Evolutionary conservation across 495 filamentous ascomycete genomes (phyloP).

Genomic region (Hypoxylon cercidicola): DNA sequence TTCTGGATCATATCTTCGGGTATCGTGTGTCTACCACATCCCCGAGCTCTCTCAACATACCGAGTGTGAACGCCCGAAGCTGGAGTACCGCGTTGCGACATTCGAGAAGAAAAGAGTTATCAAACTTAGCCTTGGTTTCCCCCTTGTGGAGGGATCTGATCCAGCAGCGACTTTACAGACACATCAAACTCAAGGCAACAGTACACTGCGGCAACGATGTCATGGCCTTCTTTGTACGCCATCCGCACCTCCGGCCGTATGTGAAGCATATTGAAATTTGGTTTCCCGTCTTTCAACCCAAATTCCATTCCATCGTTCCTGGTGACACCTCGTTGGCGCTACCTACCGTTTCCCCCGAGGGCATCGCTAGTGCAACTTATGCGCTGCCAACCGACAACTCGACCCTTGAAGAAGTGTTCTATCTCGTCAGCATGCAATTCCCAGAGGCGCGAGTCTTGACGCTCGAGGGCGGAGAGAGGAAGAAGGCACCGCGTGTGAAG

Average conservation of each 20-base stretch:
- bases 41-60: slow-evolving; percentile 56
- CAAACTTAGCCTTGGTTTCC: slow-evolving; percentile 71
- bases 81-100: slow-evolving; percentile 75
- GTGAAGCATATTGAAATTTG: slow-evolving; percentile 79
- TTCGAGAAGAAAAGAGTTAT: slow-evolving; percentile 71
- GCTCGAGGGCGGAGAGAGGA: slow-evolving; percentile 79
- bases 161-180: slow-evolving; percentile 75
- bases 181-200: slow-evolving; percentile 79
- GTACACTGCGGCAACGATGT: slow-evolving; percentile 65
- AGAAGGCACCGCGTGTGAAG: slow-evolving; percentile 71
- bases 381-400: slow-evolving; percentile 69
- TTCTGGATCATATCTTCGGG: slow-evolving; percentile 75
- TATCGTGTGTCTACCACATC: slow-evolving; percentile 68
- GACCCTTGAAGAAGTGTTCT: slow-evolving; percentile 73
- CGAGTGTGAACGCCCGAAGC: slow-evolving; percentile 60
- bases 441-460: slow-evolving; percentile 71
- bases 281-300: slow-evolving; percentile 75
- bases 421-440: slow-evolving; percentile 66
- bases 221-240: slow-evolving; percentile 64
- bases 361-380: slow-evolving; percentile 63
- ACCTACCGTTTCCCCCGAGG: slow-evolving; percentile 58
- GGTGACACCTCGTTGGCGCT: slow-evolving; percentile 52
- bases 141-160: slow-evolving; percentile 70
- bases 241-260: slow-evolving; percentile 67
- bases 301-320: slow-evolving; percentile 50